Percentiles rank a stretch among this genome's conserved stretches.
These are phyloP conservation scores for Stachybotrys echinatus DNA, from an alignment of 2,329 filamentous ascomycete genomes.

Conservation along the genomic window DNA sequence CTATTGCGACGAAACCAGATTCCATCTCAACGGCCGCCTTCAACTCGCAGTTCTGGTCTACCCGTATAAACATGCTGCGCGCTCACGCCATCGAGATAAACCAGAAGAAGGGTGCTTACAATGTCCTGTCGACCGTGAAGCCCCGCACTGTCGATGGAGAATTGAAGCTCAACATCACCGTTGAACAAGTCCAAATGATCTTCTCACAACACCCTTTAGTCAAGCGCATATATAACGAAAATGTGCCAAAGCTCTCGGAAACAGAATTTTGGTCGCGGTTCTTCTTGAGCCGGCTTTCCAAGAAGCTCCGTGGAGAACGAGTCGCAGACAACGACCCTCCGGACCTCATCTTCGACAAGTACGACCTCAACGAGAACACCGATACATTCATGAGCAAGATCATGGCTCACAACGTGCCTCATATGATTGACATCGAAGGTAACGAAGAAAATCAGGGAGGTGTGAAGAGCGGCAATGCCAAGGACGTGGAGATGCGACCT, in stretches of 20 bases:
- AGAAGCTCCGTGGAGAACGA: constrained; percentile 86
- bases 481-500: constrained; percentile 86
- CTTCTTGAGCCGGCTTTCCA: constrained; percentile 85
- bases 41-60: constrained; percentile 91
- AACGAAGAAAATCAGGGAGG: constrained; percentile 95
- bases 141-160: constrained; percentile 47
- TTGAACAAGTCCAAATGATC: constrained; percentile 89
- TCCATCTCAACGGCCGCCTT: constrained; percentile 77
- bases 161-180: constrained; percentile 76
- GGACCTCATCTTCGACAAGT: constrained; percentile 80
- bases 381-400: constrained; percentile 46
- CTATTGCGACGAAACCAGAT: constrained; percentile 75
- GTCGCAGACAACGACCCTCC: constrained; percentile 70
- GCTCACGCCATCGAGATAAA: constrained; percentile 84
- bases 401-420: constrained; percentile 65
- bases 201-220: constrained; percentile 91
- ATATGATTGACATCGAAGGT: constrained; percentile 86
- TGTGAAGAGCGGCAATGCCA: constrained; percentile 72
- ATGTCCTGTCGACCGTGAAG: constrained; percentile 87
- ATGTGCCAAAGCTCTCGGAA: constrained; percentile 76
- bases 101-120: constrained; percentile 86
- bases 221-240: constrained; percentile 86
- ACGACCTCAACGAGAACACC: constrained; percentile 68
- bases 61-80: constrained; percentile 76
- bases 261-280: constrained; percentile 89